Conservation (phyloP, 2,329 filamentous ascomycete genomes). For the Ustulina deusta region DNA sequence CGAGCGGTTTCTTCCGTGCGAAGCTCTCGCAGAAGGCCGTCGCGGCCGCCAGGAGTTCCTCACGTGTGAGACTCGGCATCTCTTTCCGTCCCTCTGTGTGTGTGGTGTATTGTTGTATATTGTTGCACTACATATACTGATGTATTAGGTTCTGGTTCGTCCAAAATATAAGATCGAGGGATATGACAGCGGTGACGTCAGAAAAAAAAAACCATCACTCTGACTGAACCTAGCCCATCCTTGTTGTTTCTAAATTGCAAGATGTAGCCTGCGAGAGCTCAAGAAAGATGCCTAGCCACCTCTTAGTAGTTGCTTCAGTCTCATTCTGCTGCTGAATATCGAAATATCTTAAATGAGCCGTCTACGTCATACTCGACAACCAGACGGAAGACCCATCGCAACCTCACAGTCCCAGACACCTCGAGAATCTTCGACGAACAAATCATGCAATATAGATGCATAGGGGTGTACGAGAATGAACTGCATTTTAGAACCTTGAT, state of each 20-base stretch:
- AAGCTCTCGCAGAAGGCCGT: conserved; percentile 52
- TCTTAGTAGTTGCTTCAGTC: neutral
- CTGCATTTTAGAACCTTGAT: neutral
- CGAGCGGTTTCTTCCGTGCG: conserved; percentile 44
- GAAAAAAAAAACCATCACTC: neutral
- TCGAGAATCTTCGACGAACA: neutral
- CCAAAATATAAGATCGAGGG: neutral
- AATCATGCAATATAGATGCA: neutral
- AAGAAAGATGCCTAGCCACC: neutral
- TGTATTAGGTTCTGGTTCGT: neutral
- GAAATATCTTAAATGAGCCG: neutral
- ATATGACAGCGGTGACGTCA: conserved; percentile 11
- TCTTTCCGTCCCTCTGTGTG: neutral
- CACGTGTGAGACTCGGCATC: conserved; percentile 44
- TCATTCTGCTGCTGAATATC: neutral
- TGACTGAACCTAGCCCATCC: neutral
- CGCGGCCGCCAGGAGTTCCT: conserved; percentile 50
- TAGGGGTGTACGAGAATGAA: neutral
- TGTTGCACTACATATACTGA: neutral
- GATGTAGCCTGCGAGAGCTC: neutral
- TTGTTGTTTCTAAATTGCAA: neutral
- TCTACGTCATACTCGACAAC: conserved; percentile 15
- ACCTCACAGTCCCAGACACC: neutral
- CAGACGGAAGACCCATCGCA: neutral
- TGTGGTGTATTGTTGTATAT: neutral